These are phyloP conservation scores for Nannochloris sp. DNA, from an alignment of 139 green algal species.

Conservation along the genomic window DNA sequence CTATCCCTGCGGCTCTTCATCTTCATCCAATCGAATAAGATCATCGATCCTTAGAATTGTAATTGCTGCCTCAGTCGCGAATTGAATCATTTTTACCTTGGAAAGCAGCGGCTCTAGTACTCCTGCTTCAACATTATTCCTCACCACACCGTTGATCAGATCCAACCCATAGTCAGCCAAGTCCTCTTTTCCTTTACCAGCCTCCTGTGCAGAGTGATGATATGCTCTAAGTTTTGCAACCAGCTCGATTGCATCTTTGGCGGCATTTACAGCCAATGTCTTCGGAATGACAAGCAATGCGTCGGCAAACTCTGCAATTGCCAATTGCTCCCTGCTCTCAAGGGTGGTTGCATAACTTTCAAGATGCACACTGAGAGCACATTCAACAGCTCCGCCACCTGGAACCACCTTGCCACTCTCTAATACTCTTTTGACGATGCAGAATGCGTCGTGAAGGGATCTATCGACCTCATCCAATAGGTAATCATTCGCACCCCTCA, in stretches of 20 bases:
- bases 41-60: slow-evolving; percentile 99
- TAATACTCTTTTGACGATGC: slow-evolving; percentile 94
- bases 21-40: slow-evolving; percentile 80
- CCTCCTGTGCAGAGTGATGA: slow-evolving; percentile 81
- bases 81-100: slow-evolving; percentile 95
- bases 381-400: slow-evolving; percentile 89
- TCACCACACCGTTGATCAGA: slow-evolving; percentile 56
- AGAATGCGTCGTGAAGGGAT: slow-evolving; percentile 94
- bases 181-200: slow-evolving; percentile 44
- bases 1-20: slow-evolving; percentile 42
- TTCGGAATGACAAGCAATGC: slow-evolving; percentile 88
- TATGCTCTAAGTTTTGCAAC: slow-evolving; percentile 88
- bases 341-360: slow-evolving; percentile 93
- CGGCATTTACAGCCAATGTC: slow-evolving; percentile 89
- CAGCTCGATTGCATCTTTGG: slow-evolving; percentile 91
- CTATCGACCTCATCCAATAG: slow-evolving; percentile 98
- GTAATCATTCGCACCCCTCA: slow-evolving; percentile 97
- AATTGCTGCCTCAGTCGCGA: slow-evolving; percentile 98
- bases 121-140: slow-evolving; percentile 88
- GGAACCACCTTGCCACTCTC: slow-evolving; percentile 85
- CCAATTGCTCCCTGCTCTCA: slow-evolving; percentile 92
- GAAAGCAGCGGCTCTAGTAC: slow-evolving; percentile 91
- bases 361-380: slow-evolving; percentile 86
- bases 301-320: slow-evolving; percentile 90
- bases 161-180: slow-evolving; percentile 67